Conservation (phyloP, 257 asterid genomes). For the Solanum etuberosum region DNA sequence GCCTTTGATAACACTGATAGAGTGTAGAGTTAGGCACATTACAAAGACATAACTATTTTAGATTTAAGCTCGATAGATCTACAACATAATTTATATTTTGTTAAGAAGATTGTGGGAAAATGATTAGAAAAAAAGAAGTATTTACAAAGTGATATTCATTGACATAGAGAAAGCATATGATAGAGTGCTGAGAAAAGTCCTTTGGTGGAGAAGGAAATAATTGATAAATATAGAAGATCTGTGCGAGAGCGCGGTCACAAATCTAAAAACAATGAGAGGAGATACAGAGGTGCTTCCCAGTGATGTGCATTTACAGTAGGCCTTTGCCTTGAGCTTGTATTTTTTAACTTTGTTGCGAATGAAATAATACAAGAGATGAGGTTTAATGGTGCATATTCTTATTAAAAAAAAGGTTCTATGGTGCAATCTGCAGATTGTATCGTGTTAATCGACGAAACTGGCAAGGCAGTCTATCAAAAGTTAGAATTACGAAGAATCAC, state of each 20-base stretch:
- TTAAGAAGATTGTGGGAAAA: neutral
- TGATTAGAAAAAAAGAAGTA: neutral
- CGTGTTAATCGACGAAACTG: neutral
- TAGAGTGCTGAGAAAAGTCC: neutral
- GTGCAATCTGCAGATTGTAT: neutral
- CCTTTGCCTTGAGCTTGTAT: neutral
- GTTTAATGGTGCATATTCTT: neutral
- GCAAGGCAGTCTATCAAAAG: neutral
- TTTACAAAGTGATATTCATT: neutral
- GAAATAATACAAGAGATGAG: neutral
- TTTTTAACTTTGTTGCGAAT: neutral
- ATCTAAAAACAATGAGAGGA: neutral
- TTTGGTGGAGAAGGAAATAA: neutral
- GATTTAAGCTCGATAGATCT: neutral
- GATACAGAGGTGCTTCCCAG: neutral
- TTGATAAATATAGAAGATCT: neutral
- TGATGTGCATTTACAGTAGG: neutral
- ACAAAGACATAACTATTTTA: neutral
- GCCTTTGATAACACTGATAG: no score
- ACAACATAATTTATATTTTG: neutral
- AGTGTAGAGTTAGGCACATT: neutral
- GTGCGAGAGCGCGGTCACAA: neutral
- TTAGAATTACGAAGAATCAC: neutral
- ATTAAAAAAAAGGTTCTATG: neutral
- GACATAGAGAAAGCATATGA: neutral